Evolutionary conservation across 345 rosid genomes (phyloP).

Genomic region (Gossypium mustelinum): DNA sequence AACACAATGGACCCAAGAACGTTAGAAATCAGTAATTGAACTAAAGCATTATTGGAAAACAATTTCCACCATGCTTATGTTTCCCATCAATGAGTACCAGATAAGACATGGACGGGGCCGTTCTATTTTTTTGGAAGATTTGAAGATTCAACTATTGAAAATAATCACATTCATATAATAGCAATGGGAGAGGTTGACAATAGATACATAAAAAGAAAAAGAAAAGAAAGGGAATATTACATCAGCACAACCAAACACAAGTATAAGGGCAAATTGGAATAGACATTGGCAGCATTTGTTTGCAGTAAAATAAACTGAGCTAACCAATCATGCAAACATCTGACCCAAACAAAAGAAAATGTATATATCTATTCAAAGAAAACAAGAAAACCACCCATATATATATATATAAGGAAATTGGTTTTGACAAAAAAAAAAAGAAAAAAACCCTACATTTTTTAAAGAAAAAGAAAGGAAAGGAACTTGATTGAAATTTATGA

Average conservation of each 20-base stretch:
- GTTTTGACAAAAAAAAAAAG: neutral
- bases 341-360: neutral
- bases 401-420: neutral
- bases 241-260: constrained; percentile 25
- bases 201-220: neutral
- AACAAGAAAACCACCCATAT: neutral
- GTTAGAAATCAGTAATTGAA: neutral
- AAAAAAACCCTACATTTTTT: neutral
- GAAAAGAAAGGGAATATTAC: constrained; percentile 18
- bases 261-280: constrained; percentile 13
- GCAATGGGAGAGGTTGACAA: constrained; percentile 2
- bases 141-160: neutral
- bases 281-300: neutral
- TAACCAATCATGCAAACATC: neutral
- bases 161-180: neutral
- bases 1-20: neutral
- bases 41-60: too few species aligned
- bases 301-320: neutral
- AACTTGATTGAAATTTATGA: neutral
- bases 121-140: neutral
- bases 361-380: too few species aligned
- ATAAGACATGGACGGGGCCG: too few species aligned
- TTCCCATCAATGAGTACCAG: neutral
- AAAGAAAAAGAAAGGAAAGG: neutral
- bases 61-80: neutral